Percentiles rank a stretch among this genome's conserved stretches.
These are phyloP conservation scores for Aspergillus pseudotamarii DNA, from an alignment of 2,329 filamentous ascomycete genomes.

Conservation along the genomic window DNA sequence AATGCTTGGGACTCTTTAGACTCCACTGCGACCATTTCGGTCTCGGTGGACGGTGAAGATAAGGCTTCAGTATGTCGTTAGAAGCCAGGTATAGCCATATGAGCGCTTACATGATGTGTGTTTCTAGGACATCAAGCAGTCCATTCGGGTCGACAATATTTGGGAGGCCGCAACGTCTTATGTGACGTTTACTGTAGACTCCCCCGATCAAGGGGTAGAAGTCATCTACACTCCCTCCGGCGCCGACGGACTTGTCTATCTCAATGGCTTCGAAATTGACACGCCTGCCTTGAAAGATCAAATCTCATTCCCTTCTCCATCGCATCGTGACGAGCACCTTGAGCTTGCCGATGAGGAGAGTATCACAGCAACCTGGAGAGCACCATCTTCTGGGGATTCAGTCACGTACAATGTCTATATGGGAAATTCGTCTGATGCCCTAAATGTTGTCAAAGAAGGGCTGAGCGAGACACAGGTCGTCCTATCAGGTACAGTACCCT, in stretches of 20 bases:
- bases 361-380: constrained; percentile 7
- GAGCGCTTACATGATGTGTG: not conserved
- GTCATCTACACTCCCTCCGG: constrained; percentile 9
- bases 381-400: not conserved
- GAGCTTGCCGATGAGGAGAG: not conserved
- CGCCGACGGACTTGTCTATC: constrained; percentile 4
- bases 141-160: constrained; percentile 10
- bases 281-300: constrained; percentile 10
- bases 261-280: constrained; percentile 16
- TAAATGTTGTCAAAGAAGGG: not conserved
- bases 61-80: constrained; percentile 5
- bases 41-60: constrained; percentile 7
- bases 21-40: not conserved
- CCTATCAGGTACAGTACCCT: not conserved
- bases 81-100: not conserved
- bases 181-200: constrained; percentile 9
- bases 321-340: constrained; percentile 8
- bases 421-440: not conserved
- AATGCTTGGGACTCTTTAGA: constrained; percentile 11
- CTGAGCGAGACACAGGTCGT: not conserved
- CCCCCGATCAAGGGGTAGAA: constrained; percentile 2
- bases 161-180: constrained; percentile 13
- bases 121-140: constrained; percentile 1
- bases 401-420: constrained; percentile 12
- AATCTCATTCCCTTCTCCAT: constrained; percentile 11